These are phyloP conservation scores for Eucalyptus pauciflora DNA, from an alignment of 345 rosid species.

Conservation along the genomic window DNA sequence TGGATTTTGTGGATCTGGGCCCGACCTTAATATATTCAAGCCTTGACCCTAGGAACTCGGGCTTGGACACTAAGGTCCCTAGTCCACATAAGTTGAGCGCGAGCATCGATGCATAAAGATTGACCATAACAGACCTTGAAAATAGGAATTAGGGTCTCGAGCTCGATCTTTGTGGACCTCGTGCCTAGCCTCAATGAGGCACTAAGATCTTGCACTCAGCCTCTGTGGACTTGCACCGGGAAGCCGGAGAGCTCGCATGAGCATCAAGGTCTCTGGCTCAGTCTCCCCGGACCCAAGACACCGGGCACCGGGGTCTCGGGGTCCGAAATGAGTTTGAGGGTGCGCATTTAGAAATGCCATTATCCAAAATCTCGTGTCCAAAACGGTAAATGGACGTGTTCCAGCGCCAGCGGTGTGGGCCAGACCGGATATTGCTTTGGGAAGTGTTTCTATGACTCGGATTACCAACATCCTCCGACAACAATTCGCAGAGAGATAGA, in stretches of 20 bases:
- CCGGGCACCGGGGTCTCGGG: rapidly evolving
- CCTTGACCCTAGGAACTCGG: rapidly evolving
- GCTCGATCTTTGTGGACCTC: rapidly evolving
- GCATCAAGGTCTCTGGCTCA: rapidly evolving
- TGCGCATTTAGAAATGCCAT: background rate
- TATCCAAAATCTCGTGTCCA: background rate
- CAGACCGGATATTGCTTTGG: background rate
- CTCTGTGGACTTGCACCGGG: rapidly evolving
- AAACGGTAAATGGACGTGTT: background rate
- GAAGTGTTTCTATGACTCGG: background rate
- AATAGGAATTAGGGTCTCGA: rapidly evolving
- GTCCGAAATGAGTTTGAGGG: background rate
- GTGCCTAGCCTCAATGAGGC: background rate
- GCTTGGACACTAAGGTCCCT: rapidly evolving
- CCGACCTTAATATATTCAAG: background rate
- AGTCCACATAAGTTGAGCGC: background rate
- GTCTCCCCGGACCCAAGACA: rapidly evolving
- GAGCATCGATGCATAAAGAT: rapidly evolving
- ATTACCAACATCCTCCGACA: background rate
- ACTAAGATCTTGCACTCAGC: background rate
- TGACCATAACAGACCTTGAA: rapidly evolving
- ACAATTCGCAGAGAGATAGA: background rate
- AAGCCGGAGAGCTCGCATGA: rapidly evolving
- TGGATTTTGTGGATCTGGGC: rapidly evolving
- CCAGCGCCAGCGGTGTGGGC: background rate